A percentile compares a stretch with the other conserved stretches of the same genome.
Evolutionary conservation across 768 basidiomycete genomes (phyloP).

Genomic region (Erythrobasidium yunnanense): DNA sequence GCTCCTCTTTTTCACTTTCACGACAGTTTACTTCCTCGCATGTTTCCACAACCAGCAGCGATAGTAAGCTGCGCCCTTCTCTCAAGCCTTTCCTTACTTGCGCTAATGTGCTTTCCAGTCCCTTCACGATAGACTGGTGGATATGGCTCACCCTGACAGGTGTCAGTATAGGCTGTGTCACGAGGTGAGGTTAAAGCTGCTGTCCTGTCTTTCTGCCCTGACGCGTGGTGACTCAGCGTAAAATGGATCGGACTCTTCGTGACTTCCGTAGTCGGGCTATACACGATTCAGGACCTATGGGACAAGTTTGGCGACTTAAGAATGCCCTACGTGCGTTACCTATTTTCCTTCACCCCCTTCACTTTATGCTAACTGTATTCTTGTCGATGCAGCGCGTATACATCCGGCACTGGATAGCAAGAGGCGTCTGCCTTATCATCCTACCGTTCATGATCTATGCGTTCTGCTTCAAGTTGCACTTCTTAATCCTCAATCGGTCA

Average conservation of each 20-base stretch:
- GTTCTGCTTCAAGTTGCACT: constrained; percentile 89
- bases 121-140: constrained; percentile 98
- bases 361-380: constrained; percentile 13
- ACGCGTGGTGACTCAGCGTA: constrained; percentile 50
- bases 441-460: constrained; percentile 87
- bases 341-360: not conserved
- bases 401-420: constrained; percentile 77
- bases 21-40: constrained; percentile 82
- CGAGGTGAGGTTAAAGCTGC: constrained; percentile 50
- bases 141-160: constrained; percentile 85
- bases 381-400: constrained; percentile 58
- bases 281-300: constrained; percentile 97
- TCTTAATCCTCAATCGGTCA: constrained; percentile 81
- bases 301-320: constrained; percentile 91
- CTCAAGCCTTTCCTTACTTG: not conserved
- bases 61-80: constrained; percentile 51
- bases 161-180: constrained; percentile 88
- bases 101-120: constrained; percentile 46
- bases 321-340: constrained; percentile 65
- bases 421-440: constrained; percentile 71
- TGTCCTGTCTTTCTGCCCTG: not conserved
- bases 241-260: constrained; percentile 95
- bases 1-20: constrained; percentile 97
- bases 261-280: constrained; percentile 83
- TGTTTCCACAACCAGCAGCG: constrained; percentile 97